Evolutionary conservation across 345 rosid genomes (phyloP), one percentile per base, ranked within the genome.

Genomic region (Salix udensis): DNA sequence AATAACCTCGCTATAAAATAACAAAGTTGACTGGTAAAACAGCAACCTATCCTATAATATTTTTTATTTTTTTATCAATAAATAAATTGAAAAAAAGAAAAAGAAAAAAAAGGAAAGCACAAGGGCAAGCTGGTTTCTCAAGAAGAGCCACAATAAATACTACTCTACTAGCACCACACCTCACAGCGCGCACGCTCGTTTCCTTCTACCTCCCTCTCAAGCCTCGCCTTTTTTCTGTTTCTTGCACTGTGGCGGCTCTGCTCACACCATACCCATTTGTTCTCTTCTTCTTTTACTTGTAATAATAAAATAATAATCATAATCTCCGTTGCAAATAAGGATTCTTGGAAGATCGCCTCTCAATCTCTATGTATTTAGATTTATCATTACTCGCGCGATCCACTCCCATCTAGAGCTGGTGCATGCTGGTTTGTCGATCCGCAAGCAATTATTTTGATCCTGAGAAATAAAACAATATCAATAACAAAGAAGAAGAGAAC

Each of bases 401-500:
- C 64, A 23, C 64, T 58, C 23, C 24, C 64, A 58, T 9, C 28
- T 23, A 55, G 26, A 55, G 62, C 62, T 55, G 64, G 28, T 58
- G 64, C 64, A 58, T n/a, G 23, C 4, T 58, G 64, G 11, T 58
- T 3, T 58, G 4, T 58, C 62, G 62, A 58, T 58, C 62, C 4
- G 62, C 26, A n/a, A n/a, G 12, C 40, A 7, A 36, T 36, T 19
- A 44, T 18, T 34, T 30, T 10, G 10, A 11, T n/a, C 14, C 15
- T n/a, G 1, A 5, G 31, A 62, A 26, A 11, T n/a, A 24, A n/a
- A 28, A 24, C 15, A 34, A 14, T 6, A 30, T 34, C 21, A 65
- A 65, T 6, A 28, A 39, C 19, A 76, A 34, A 21, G 21, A 73
- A 73, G 60, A 39, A 36, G 37, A 75, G 55, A 34, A 73, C 77